Evolutionary conservation across 2,329 filamentous ascomycete genomes (phyloP).

Genomic region (Fusarium metavorans): DNA sequence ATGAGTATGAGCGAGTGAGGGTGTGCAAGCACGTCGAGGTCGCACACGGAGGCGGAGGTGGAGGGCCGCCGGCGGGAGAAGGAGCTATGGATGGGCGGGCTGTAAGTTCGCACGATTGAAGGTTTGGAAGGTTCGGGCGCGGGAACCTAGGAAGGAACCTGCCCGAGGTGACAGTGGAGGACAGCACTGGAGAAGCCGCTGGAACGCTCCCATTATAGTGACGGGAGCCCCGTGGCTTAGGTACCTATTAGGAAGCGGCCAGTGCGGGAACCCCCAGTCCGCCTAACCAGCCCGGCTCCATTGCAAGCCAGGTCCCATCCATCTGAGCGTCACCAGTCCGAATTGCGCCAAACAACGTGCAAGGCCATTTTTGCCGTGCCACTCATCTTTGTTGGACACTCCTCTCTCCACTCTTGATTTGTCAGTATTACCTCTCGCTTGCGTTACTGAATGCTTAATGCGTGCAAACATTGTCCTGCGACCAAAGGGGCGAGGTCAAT

Average conservation of each 20-base stretch:
- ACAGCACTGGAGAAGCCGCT: slow-evolving; percentile 8
- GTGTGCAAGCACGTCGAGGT: slow-evolving; percentile 16
- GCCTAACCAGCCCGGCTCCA: background rate
- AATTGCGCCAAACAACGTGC: background rate
- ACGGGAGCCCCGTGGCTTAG: slow-evolving; percentile 8
- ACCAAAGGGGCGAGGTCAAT: background rate
- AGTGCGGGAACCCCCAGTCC: background rate
- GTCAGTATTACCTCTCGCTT: background rate
- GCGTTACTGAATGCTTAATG: background rate
- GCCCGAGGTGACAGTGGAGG: slow-evolving; percentile 9
- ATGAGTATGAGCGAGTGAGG: slow-evolving; percentile 19
- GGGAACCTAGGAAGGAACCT: slow-evolving; percentile 15
- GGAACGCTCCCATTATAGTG: slow-evolving; percentile 6
- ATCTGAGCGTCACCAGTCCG: background rate
- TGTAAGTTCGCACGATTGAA: slow-evolving; percentile 30
- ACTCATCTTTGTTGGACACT: background rate
- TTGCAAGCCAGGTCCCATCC: background rate
- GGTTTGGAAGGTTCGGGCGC: slow-evolving; percentile 35
- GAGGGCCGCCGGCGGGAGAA: slow-evolving; percentile 14
- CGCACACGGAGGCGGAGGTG: slow-evolving; percentile 31
- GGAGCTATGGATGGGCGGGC: slow-evolving; percentile 1
- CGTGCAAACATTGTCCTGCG: background rate
- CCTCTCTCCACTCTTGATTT: slow-evolving; percentile 5
- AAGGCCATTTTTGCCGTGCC: slow-evolving; percentile 4
- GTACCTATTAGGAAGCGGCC: background rate